Evolutionary conservation across 2,329 filamentous ascomycete genomes (phyloP).

Genomic region (Fusarium sp.): DNA sequence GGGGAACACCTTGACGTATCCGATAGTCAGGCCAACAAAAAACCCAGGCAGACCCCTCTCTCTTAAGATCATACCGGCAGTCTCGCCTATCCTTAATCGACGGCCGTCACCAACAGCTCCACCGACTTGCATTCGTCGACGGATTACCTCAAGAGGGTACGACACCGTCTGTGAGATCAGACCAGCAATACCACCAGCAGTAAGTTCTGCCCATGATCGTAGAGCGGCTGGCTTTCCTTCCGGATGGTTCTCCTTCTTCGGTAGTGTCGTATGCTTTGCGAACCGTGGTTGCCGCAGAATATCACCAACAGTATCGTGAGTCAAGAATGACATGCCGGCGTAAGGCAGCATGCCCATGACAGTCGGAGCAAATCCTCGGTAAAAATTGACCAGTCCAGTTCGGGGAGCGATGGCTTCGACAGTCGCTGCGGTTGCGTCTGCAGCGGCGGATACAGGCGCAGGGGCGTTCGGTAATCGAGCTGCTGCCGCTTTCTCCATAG

Average conservation of each 20-base stretch:
- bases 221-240: conserved; percentile 76
- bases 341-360: conserved; percentile 96
- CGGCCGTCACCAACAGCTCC: conserved; percentile 93
- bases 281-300: conserved; percentile 77
- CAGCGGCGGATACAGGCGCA: conserved; percentile 51
- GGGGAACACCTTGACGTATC: conserved; percentile 93
- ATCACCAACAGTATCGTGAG: conserved; percentile 91
- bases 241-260: conserved; percentile 66
- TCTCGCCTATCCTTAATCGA: conserved; percentile 81
- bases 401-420: conserved; percentile 65
- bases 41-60: conserved; percentile 86
- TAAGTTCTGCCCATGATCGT: conserved; percentile 87
- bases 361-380: conserved; percentile 91
- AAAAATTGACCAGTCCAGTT: conserved; percentile 87
- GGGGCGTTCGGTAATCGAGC: conserved; percentile 48
- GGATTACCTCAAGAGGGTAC: conserved; percentile 93
- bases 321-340: conserved; percentile 94
- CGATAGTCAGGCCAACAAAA: conserved; percentile 92
- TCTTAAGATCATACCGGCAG: conserved; percentile 76
- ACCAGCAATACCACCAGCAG: conserved; percentile 86
- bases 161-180: conserved; percentile 91
- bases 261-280: conserved; percentile 79
- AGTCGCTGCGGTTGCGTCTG: conserved; percentile 57
- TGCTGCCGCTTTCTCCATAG: conserved; percentile 52
- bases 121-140: conserved; percentile 94